Evolutionary conservation across 1,284 basidiomycete genomes (phyloP).

Genomic region (Trichosporon asahii): DNA sequence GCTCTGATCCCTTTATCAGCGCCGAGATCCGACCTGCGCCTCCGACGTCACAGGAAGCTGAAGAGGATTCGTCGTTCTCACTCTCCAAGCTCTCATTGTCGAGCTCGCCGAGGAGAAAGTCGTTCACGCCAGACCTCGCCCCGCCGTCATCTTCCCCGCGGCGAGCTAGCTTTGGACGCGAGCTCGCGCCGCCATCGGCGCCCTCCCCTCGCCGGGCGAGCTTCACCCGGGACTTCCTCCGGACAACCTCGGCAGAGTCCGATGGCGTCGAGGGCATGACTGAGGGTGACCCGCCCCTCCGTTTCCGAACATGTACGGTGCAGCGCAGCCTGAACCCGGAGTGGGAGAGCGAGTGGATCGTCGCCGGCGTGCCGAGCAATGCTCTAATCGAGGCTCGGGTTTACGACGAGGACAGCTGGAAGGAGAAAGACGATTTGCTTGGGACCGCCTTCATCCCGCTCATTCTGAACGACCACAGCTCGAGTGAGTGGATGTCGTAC

Average conservation of each 20-base stretch:
- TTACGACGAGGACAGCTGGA: conserved; percentile 54
- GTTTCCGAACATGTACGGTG: conserved; percentile 53
- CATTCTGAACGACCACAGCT: conserved; percentile 28
- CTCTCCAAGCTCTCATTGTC: not conserved
- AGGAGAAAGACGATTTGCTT: conserved; percentile 54
- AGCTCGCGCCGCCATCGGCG: not conserved
- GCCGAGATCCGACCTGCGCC: conserved; percentile 31
- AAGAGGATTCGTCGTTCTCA: not conserved
- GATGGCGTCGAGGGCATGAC: conserved; percentile 17
- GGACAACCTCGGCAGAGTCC: not conserved
- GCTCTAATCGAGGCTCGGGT: conserved; percentile 49
- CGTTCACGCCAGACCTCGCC: not conserved
- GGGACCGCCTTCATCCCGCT: conserved; percentile 47
- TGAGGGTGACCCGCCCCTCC: conserved; percentile 41
- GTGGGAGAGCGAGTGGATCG: conserved; percentile 54
- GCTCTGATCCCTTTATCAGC: conserved; percentile 54
- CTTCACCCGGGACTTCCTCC: not conserved
- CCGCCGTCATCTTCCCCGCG: not conserved
- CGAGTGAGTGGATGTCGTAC: conserved; percentile 19
- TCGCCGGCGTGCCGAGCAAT: conserved; percentile 52
- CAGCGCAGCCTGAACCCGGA: conserved; percentile 50
- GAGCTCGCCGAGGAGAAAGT: not conserved
- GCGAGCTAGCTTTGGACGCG: not conserved
- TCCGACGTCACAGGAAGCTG: conserved; percentile 16
- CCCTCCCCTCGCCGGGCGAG: not conserved